A percentile compares a stretch with the other conserved stretches of the same genome.
phyloP scores from a whole-genome alignment of 2,329 filamentous ascomycete species.

The Cadophora malorum region DNA sequence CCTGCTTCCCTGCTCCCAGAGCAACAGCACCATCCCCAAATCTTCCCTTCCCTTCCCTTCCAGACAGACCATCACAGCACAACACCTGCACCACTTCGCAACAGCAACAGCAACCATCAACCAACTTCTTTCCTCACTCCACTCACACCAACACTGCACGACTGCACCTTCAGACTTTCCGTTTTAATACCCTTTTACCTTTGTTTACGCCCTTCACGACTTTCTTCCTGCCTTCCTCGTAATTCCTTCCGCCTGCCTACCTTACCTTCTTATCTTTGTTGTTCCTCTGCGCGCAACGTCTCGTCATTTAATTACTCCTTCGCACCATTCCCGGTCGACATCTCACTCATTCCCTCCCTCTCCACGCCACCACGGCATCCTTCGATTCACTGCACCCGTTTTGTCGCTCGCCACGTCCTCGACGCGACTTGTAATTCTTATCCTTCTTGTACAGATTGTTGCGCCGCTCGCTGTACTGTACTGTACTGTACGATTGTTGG shows the following conservation, averaged over 20 bases:
- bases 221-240: neutral
- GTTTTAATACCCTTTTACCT: conserved; percentile 2
- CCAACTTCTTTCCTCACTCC: neutral
- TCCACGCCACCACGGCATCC: conserved; percentile 35
- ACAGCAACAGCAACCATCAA: too few relatives aligned
- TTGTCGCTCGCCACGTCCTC: conserved; percentile 26
- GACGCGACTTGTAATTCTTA: conserved; percentile 39
- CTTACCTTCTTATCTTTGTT: conserved; percentile 16
- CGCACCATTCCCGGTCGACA: conserved; percentile 18
- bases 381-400: conserved; percentile 38
- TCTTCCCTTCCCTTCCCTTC: neutral
- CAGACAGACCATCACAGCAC: neutral
- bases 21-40: neutral
- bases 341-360: neutral
- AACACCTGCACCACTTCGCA: too few relatives aligned
- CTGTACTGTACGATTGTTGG: conserved; percentile 18
- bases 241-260: neutral
- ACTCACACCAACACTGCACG: neutral
- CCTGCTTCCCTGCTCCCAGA: too few relatives aligned
- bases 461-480: conserved; percentile 15
- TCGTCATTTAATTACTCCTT: conserved; percentile 18
- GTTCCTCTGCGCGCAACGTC: neutral
- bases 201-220: neutral
- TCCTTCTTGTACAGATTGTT: conserved; percentile 35
- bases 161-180: conserved; percentile 10